These are phyloP conservation scores for Aspergillus indologenus DNA, from an alignment of 495 filamentous ascomycete species.

Conservation along the genomic window DNA sequence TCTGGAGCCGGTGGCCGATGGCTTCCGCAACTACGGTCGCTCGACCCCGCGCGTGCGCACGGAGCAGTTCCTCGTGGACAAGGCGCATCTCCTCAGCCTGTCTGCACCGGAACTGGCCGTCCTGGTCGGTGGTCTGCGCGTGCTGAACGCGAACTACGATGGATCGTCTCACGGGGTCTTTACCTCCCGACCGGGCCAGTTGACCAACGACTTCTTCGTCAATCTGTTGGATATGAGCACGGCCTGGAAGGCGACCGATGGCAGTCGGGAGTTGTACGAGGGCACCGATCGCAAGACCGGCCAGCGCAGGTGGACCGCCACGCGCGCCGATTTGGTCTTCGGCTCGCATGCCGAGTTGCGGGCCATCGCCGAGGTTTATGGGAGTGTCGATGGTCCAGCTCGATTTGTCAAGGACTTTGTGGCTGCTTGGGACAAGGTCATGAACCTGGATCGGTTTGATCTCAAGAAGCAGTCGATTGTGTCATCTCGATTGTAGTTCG, in stretches of 20 bases:
- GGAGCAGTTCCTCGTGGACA: constrained; percentile 67
- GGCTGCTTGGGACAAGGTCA: constrained; percentile 66
- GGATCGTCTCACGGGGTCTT: constrained; percentile 60
- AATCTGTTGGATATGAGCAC: constrained; percentile 67
- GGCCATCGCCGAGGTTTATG: constrained; percentile 66
- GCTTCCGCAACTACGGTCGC: constrained; percentile 72
- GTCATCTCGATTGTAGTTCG: not conserved
- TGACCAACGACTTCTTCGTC: constrained; percentile 75
- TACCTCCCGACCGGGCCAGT: constrained; percentile 58
- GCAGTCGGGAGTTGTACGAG: constrained; percentile 53
- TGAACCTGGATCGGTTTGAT: constrained; percentile 68
- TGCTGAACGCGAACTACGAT: constrained; percentile 63
- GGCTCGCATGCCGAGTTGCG: constrained; percentile 69
- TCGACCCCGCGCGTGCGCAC: constrained; percentile 54
- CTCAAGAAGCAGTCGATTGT: constrained; percentile 19
- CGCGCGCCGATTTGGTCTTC: constrained; percentile 66
- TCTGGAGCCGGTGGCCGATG: constrained; percentile 61
- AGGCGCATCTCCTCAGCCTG: constrained; percentile 63
- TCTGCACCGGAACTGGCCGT: constrained; percentile 65
- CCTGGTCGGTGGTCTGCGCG: constrained; percentile 64
- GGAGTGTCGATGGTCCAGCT: constrained; percentile 45
- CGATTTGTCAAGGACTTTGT: constrained; percentile 71
- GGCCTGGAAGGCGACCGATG: constrained; percentile 53
- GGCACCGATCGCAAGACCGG: constrained; percentile 66
- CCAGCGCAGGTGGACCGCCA: constrained; percentile 62